Evolutionary conservation across 2,329 filamentous ascomycete genomes (phyloP).

Genomic region (Paecilomyces variotii): DNA sequence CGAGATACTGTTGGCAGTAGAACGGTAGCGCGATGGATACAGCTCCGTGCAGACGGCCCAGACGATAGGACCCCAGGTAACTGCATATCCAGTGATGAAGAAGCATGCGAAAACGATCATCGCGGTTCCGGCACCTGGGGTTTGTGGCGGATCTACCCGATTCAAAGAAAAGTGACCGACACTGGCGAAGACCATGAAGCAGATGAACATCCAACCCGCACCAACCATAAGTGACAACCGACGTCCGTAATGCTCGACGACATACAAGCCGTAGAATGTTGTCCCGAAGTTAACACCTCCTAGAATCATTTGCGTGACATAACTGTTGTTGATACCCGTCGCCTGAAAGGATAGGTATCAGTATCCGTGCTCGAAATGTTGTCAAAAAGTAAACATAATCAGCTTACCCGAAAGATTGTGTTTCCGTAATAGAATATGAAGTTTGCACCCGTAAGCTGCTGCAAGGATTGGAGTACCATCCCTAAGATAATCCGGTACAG

Average conservation of each 20-base stretch:
- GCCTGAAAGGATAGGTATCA: slow-evolving; percentile 15
- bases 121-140: slow-evolving; percentile 49
- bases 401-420: slow-evolving; percentile 51
- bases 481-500: slow-evolving; percentile 39
- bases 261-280: slow-evolving; percentile 60
- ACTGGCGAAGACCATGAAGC: slow-evolving; percentile 52
- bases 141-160: slow-evolving; percentile 32
- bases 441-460: slow-evolving; percentile 43
- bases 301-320: slow-evolving; percentile 60
- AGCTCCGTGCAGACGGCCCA: slow-evolving; percentile 40
- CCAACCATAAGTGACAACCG: slow-evolving; percentile 60
- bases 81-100: slow-evolving; percentile 66
- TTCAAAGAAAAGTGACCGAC: slow-evolving; percentile 45
- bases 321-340: slow-evolving; percentile 58
- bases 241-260: slow-evolving; percentile 62
- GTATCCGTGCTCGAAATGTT: background rate
- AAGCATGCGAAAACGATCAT: slow-evolving; percentile 68
- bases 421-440: slow-evolving; percentile 47
- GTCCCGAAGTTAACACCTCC: slow-evolving; percentile 60
- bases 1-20: slow-evolving; percentile 68
- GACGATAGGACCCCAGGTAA: slow-evolving; percentile 59
- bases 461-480: slow-evolving; percentile 38
- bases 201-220: slow-evolving; percentile 60
- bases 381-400: background rate
- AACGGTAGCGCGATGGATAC: slow-evolving; percentile 47